phyloP scores from a whole-genome alignment of 805 yeast species.

The Wickerhamiella allomyrinae region DNA sequence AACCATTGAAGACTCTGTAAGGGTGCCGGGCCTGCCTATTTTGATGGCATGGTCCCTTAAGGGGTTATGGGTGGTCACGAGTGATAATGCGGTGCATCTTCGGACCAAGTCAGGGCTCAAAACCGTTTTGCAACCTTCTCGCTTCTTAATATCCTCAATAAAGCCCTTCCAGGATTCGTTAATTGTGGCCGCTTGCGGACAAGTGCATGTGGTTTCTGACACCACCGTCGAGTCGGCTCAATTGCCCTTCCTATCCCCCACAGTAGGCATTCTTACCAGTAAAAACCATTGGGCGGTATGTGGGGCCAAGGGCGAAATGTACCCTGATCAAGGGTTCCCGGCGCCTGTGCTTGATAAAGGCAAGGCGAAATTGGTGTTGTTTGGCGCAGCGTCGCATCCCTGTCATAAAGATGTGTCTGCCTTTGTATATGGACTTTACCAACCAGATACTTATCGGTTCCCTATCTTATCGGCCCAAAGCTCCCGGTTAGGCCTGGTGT shows the following conservation, averaged over 20 bases:
- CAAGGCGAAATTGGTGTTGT: background rate
- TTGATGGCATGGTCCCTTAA: background rate
- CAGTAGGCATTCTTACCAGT: background rate
- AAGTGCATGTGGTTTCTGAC: background rate
- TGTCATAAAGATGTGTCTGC: background rate
- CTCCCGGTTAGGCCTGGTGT: background rate
- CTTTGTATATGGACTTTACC: background rate
- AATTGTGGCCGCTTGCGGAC: background rate
- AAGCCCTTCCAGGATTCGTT: background rate
- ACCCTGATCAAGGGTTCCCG: background rate
- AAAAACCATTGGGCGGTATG: background rate
- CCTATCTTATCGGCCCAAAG: background rate
- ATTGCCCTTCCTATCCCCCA: background rate
- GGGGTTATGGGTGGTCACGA: background rate
- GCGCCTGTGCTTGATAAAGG: background rate
- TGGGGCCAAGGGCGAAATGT: background rate
- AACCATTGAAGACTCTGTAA: background rate
- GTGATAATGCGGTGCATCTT: background rate
- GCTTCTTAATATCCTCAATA: background rate
- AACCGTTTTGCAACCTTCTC: background rate
- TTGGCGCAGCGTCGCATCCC: slow-evolving; percentile 3
- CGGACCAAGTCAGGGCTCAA: background rate
- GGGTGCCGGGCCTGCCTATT: background rate
- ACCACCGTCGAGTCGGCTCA: background rate
- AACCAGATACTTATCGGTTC: background rate